A percentile compares a stretch with the other conserved stretches of the same genome.
Conservation (phyloP, 2,329 filamentous ascomycete species). For the Huntiella omanensis region DNA sequence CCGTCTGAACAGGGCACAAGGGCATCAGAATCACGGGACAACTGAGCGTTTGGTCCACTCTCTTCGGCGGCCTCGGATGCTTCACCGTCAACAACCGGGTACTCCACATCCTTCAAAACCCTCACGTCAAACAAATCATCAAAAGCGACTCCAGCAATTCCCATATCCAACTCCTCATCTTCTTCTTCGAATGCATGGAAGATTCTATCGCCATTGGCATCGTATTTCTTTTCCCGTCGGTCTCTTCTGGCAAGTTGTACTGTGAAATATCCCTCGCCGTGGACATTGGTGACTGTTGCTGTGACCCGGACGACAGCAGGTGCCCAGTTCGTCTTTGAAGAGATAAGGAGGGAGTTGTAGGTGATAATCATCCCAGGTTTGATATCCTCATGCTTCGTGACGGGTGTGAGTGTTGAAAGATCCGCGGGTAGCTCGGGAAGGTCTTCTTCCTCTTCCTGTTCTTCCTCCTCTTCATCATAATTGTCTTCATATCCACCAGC, state of each 20-base stretch:
- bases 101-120: neutral
- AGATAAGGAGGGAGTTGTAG: slow-evolving; percentile 46
- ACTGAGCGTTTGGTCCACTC: too few species aligned
- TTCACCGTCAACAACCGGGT: neutral
- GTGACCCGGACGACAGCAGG: slow-evolving; percentile 46
- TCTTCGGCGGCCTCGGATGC: too few species aligned
- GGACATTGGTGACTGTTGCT: slow-evolving; percentile 40
- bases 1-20: too few species aligned
- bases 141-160: neutral
- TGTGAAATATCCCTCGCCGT: slow-evolving; percentile 32
- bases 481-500: slow-evolving; percentile 5
- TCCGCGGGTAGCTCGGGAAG: slow-evolving; percentile 43
- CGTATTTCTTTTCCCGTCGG: slow-evolving; percentile 30
- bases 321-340: slow-evolving; percentile 44
- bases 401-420: slow-evolving; percentile 25
- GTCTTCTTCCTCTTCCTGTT: slow-evolving; percentile 24
- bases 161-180: neutral
- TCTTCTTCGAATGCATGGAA: neutral
- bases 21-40: too few species aligned
- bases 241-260: slow-evolving; percentile 54
- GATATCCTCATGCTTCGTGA: too few species aligned
- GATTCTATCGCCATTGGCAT: slow-evolving; percentile 23
- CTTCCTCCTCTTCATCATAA: slow-evolving; percentile 1
- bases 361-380: slow-evolving; percentile 41
- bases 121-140: neutral